A percentile compares a stretch with the other conserved stretches of the same genome.
Evolutionary conservation across 495 filamentous ascomycete species (phyloP).

Genomic region (Penicillium malachiteum): DNA sequence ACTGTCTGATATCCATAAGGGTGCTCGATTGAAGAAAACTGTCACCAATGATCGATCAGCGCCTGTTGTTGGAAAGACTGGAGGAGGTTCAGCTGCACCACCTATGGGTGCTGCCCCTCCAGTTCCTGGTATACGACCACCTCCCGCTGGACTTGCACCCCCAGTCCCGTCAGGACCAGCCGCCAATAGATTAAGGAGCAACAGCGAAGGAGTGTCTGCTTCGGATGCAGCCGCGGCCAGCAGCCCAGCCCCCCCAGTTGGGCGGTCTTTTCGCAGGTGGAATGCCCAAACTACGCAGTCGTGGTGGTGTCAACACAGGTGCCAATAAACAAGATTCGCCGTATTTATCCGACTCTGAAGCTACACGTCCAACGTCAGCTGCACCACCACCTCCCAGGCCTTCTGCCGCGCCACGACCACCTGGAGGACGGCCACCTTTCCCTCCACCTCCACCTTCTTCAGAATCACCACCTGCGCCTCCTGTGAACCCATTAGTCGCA

Average conservation of each 20-base stretch:
- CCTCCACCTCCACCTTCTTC: constrained; percentile 57
- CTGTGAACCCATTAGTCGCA: constrained; percentile 57
- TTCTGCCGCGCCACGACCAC: constrained; percentile 64
- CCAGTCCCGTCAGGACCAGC: constrained; percentile 60
- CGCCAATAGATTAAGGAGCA: constrained; percentile 69
- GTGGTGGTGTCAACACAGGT: constrained; percentile 87
- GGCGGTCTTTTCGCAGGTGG: constrained; percentile 89
- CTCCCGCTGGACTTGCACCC: constrained; percentile 70
- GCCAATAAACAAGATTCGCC: constrained; percentile 68
- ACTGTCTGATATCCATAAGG: constrained; percentile 87
- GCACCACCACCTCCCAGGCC: constrained; percentile 55
- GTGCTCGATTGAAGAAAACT: constrained; percentile 75
- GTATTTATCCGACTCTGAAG: constrained; percentile 78
- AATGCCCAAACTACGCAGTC: constrained; percentile 91
- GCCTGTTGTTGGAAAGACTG: constrained; percentile 60
- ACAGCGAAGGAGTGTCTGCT: constrained; percentile 66
- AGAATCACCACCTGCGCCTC: constrained; percentile 48
- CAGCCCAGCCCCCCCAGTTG: constrained; percentile 67
- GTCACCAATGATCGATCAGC: constrained; percentile 95
- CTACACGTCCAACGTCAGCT: constrained; percentile 38
- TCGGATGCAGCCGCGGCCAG: constrained; percentile 38
- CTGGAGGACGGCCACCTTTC: constrained; percentile 49
- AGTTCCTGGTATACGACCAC: constrained; percentile 65
- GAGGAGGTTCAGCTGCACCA: constrained; percentile 55
- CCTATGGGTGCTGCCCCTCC: constrained; percentile 74